These are phyloP conservation scores for Entomortierella parvispora DNA, from an alignment of 192 early-diverging fungal species.

Conservation along the genomic window DNA sequence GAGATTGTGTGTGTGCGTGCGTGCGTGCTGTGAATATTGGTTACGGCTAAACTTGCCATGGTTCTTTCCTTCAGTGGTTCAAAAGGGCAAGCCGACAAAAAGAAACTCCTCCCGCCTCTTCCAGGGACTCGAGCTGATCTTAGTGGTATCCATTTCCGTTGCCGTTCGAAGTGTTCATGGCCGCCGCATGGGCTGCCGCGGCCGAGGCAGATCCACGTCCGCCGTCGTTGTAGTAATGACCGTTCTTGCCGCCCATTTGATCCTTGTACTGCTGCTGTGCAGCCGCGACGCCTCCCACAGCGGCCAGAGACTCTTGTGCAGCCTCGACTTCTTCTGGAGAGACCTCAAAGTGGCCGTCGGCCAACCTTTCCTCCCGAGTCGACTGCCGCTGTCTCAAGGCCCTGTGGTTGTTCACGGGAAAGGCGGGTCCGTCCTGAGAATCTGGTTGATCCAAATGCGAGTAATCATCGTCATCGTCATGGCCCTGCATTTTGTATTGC, in stretches of 20 bases:
- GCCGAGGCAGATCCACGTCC: neutral
- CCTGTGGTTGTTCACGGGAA: too few relatives aligned
- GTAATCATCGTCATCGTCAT: constrained; percentile 34
- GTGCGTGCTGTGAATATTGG: too few relatives aligned
- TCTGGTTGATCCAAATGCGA: neutral
- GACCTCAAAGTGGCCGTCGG: constrained; percentile 13
- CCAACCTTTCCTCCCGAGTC: constrained; percentile 6
- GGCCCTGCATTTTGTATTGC: constrained; percentile 42
- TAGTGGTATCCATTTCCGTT: constrained; percentile 18
- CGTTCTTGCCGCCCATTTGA: constrained; percentile 27
- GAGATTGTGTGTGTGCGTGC: too few relatives aligned
- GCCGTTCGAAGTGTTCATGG: neutral
- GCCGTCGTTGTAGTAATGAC: constrained; percentile 12
- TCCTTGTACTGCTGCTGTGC: constrained; percentile 36
- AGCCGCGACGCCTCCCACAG: constrained; percentile 3
- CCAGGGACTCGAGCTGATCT: neutral
- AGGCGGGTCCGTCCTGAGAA: too few relatives aligned
- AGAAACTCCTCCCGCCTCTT: too few relatives aligned
- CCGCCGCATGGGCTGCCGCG: neutral
- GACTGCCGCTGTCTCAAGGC: constrained; percentile 18
- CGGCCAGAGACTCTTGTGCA: constrained; percentile 20
- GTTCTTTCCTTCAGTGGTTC: too few relatives aligned
- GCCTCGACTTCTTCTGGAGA: constrained; percentile 9
- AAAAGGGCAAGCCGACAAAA: too few relatives aligned
- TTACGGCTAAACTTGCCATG: too few relatives aligned